These are phyloP conservation scores for Vitis cinerea DNA, from an alignment of 164 flowering plant species.

Conservation along the genomic window DNA sequence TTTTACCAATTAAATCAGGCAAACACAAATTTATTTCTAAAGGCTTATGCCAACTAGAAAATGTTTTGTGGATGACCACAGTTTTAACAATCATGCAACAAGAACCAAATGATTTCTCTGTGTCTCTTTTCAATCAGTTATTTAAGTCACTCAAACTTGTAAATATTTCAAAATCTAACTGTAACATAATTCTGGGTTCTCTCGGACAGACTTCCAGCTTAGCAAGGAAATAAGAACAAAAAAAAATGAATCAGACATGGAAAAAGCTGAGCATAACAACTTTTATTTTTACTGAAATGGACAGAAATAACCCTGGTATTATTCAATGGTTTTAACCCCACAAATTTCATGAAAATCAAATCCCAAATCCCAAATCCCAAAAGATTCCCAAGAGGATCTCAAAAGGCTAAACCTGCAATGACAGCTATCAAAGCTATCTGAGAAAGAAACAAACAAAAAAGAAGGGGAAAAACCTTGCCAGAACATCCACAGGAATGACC, in stretches of 20 bases:
- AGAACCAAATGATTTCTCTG: background rate
- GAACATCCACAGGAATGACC: constrained; percentile 8
- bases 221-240: background rate
- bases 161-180: too few relatives aligned
- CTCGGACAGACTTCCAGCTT: constrained; percentile 2
- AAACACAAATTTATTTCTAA: background rate
- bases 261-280: background rate
- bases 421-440: background rate
- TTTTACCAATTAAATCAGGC: background rate
- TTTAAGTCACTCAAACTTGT: too few relatives aligned
- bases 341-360: constrained; percentile 7
- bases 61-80: background rate
- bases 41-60: background rate
- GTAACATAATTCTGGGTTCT: background rate
- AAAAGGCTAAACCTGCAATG: constrained; percentile 11
- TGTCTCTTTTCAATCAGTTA: too few relatives aligned
- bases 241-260: background rate
- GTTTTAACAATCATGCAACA: background rate
- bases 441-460: too few relatives aligned
- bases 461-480: constrained; percentile 3
- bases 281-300: constrained; percentile 16
- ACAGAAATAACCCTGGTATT: constrained; percentile 5
- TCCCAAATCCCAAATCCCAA: constrained; percentile 20
- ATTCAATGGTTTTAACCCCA: background rate
- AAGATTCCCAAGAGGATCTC: constrained; percentile 19